Conservation (phyloP, 2,329 filamentous ascomycete genomes). For the Aspergillus texensis region DNA sequence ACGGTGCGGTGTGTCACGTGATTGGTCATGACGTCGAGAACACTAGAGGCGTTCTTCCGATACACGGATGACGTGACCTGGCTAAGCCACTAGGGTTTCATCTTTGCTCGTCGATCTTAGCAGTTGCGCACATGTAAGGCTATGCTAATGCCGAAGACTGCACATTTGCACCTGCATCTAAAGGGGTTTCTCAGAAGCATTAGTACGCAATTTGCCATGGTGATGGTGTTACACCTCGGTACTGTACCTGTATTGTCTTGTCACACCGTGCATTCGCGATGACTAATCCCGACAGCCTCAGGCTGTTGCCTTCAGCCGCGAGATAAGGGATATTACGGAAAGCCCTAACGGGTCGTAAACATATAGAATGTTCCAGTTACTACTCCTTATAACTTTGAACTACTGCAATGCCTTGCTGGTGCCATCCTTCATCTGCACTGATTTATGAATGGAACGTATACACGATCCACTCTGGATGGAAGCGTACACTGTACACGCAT, state of each 20-base stretch:
- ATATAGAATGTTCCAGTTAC: neutral
- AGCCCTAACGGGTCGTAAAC: neutral
- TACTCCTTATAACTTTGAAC: neutral
- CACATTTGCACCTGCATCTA: neutral
- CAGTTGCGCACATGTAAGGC: neutral
- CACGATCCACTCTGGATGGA: neutral
- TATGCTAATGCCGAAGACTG: neutral
- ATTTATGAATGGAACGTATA: neutral
- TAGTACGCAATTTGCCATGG: neutral
- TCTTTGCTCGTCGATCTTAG: neutral
- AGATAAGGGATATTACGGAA: neutral
- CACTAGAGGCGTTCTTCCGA: neutral
- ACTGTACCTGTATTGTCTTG: neutral
- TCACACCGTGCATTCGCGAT: neutral
- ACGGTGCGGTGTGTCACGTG: slow-evolving; percentile 24
- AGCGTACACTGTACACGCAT: neutral
- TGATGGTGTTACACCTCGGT: neutral
- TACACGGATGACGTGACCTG: neutral
- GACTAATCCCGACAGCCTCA: neutral
- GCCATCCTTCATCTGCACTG: neutral
- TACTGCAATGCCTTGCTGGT: neutral
- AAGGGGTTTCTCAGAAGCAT: neutral
- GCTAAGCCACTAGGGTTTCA: neutral
- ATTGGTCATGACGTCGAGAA: slow-evolving; percentile 22
- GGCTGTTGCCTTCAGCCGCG: neutral